A percentile compares a stretch with the other conserved stretches of the same genome.
These are phyloP conservation scores for Botrytis porri DNA, from an alignment of 2,329 filamentous ascomycete genomes.

Conservation along the genomic window DNA sequence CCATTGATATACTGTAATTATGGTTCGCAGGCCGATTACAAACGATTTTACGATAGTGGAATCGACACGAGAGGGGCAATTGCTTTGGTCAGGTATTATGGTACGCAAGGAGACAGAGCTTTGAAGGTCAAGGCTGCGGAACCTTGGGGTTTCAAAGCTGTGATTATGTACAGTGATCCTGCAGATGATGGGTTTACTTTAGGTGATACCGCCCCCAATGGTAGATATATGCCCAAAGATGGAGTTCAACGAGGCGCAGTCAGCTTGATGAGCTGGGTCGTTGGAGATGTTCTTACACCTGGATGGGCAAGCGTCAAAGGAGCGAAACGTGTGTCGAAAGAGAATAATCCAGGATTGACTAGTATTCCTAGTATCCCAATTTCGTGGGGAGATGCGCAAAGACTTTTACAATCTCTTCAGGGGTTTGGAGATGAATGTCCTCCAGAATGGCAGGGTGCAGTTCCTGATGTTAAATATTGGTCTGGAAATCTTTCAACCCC, in stretches of 20 bases:
- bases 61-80: slow-evolving; percentile 77
- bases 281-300: slow-evolving; percentile 90
- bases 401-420: slow-evolving; percentile 70
- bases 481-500: slow-evolving; percentile 75
- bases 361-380: slow-evolving; percentile 88
- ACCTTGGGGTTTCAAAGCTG: slow-evolving; percentile 78
- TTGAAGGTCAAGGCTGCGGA: slow-evolving; percentile 91
- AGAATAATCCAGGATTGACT: slow-evolving; percentile 69
- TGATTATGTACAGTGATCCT: slow-evolving; percentile 90
- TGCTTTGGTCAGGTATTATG: slow-evolving; percentile 77
- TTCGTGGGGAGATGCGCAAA: slow-evolving; percentile 83
- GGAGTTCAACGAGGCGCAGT: slow-evolving; percentile 82
- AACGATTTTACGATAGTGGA: slow-evolving; percentile 64
- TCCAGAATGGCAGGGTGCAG: slow-evolving; percentile 70
- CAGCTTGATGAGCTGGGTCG: slow-evolving; percentile 73
- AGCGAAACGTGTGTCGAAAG: slow-evolving; percentile 62
- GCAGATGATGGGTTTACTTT: slow-evolving; percentile 75
- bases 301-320: slow-evolving; percentile 73
- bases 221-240: slow-evolving; percentile 75
- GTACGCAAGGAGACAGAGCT: slow-evolving; percentile 67
- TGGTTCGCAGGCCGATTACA: slow-evolving; percentile 80
- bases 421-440: slow-evolving; percentile 70
- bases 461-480: slow-evolving; percentile 82
- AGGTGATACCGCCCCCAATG: slow-evolving; percentile 71
- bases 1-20: slow-evolving; percentile 91